These are phyloP conservation scores for Metschnikowia hibisci DNA, from an alignment of 805 yeast species.

Conservation along the genomic window DNA sequence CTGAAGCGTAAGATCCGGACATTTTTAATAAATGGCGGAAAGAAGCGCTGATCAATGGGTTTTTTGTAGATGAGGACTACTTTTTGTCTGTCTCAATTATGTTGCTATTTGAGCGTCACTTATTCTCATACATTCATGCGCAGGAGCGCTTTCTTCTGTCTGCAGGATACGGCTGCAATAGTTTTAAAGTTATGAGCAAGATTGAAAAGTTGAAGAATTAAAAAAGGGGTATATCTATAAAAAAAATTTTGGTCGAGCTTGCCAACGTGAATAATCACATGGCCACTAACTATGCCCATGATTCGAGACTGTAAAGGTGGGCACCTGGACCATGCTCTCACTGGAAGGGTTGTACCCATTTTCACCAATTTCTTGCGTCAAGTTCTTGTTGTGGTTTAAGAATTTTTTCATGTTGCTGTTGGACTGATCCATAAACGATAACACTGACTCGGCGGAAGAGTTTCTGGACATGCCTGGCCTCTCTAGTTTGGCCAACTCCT, in stretches of 20 bases:
- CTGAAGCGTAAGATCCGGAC: conserved; percentile 20
- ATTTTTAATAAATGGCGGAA: conserved; percentile 3
- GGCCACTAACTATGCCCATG: conserved; percentile 6
- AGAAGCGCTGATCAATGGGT: background rate
- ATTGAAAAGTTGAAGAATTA: background rate
- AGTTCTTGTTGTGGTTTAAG: conserved; percentile 15
- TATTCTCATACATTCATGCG: background rate
- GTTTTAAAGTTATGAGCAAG: background rate
- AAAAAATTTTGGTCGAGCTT: background rate
- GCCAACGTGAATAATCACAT: background rate
- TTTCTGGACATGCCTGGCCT: conserved; percentile 14
- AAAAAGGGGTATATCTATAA: background rate
- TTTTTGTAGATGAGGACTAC: background rate
- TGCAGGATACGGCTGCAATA: background rate
- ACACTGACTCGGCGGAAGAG: conserved; percentile 16
- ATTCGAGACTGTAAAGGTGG: conserved; percentile 15
- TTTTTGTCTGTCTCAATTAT: background rate
- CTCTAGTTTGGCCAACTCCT: conserved; percentile 11
- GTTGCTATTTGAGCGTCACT: conserved; percentile 5
- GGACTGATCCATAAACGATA: conserved; percentile 14
- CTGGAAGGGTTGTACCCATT: conserved; percentile 4
- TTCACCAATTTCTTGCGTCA: conserved; percentile 12
- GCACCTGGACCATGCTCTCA: conserved; percentile 12
- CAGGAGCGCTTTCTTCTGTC: background rate
- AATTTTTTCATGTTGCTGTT: conserved; percentile 13